Base-by-base conservation (phyloP, 352 stramenopile genomes). In the Phytopythium montanum region DNA sequence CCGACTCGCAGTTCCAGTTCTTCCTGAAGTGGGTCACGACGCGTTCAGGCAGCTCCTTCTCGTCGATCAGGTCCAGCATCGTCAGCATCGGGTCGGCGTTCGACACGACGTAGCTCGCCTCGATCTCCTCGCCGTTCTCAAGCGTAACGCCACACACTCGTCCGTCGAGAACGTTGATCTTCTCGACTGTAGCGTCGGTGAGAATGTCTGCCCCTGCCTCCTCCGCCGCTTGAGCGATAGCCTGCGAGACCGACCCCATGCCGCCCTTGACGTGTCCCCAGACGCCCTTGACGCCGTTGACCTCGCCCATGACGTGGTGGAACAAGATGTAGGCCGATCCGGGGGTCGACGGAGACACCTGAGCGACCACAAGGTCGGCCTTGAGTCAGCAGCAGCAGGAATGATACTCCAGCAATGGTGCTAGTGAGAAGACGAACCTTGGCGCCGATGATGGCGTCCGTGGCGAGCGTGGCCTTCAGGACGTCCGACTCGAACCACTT, bases 301-400 rank as follows among this genome's bases (percentile, higher is more conserved):
- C 83, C 72, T 97, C 90, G 21, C 90, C 90, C 90, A 97, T 97
- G 23, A 97, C 91, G 56, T 97, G 90, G 48, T 97, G 90, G 26
- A 97, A 89, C 21, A 97, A 64, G 46, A 97, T 95, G 60, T 97
- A 97, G 0, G 85, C 90, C 3, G 87, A 97, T 42, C 90, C 90
- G 45, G 87, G 85, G 12, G 83, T 90, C 21, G 80, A 94, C 1
- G 88, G 88, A 18, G 81, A 90, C 18, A 93, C 69, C 83, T 92
- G 54, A 2, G 42, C 39, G 39, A 59, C 28, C 3, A 36, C 34
- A 23, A 54, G 7, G 26, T 42, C 44, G 19, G 1, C 10, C 10
- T 12, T 19, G 21, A 6, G n/a, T 31, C 8, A 46, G 41, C n/a
- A 14, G 26, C 7, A 26, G 16, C 10, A 46, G 18, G 12, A 26